These are phyloP conservation scores for Eucalyptus brandiana DNA, from an alignment of 345 rosid genomes.

Conservation along the genomic window DNA sequence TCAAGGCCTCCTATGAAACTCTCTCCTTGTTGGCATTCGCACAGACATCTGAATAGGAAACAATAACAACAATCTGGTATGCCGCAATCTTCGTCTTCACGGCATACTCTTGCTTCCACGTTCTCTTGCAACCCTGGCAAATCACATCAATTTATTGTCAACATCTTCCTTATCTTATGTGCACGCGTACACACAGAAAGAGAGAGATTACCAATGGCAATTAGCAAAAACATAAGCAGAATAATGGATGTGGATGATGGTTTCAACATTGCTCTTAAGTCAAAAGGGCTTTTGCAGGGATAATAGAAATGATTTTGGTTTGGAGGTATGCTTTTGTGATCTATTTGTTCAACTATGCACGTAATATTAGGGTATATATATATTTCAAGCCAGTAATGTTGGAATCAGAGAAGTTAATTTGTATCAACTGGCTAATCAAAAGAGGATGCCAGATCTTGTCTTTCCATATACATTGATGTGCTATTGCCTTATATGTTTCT, in stretches of 20 bases:
- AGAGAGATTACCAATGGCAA: not conserved
- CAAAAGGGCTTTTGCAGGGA: not conserved
- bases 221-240: not conserved
- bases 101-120: not conserved
- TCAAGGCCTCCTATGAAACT: not conserved
- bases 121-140: not conserved
- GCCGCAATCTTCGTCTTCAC: not conserved
- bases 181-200: not conserved
- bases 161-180: not conserved
- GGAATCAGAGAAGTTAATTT: no score
- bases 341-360: not conserved
- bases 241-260: not conserved
- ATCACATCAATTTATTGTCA: not conserved
- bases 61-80: not conserved
- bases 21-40: not conserved
- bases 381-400: no score
- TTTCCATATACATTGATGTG: no score
- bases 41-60: not conserved
- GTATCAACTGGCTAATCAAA: no score
- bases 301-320: not conserved
- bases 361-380: not conserved
- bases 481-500: no score
- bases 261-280: not conserved
- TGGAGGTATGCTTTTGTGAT: not conserved
- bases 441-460: no score